Conservation (phyloP, 75 land plant genomes). For the Cupressus sempervirens region DNA sequence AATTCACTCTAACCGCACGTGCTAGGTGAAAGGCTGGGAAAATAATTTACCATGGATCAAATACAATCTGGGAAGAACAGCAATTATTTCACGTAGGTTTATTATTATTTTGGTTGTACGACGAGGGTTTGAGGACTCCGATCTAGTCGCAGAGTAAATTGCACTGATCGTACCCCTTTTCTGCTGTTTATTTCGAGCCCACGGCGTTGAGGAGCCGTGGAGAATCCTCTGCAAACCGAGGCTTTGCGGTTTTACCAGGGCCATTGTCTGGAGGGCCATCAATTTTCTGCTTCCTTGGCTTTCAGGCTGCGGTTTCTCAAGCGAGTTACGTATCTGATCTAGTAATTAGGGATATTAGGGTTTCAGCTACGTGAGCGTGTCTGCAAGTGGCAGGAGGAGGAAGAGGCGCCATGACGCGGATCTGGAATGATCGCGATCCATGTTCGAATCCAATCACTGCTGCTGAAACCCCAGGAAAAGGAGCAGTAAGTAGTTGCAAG, state of each 20-base stretch:
- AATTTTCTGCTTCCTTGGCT: not conserved
- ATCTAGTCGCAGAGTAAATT: not conserved
- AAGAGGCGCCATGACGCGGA: not conserved
- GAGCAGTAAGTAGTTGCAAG: not conserved
- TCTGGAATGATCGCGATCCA: slow-evolving; percentile 1
- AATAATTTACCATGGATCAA: not conserved
- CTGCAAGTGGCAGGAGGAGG: not conserved
- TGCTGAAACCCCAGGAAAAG: not conserved
- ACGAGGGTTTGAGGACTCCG: not conserved
- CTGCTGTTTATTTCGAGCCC: not conserved
- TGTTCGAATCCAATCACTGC: not conserved
- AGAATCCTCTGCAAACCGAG: not conserved
- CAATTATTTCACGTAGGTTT: not conserved
- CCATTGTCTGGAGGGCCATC: not conserved
- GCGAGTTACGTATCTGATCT: not conserved
- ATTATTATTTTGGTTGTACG: not conserved
- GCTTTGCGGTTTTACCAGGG: not conserved
- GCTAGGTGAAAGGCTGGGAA: not conserved
- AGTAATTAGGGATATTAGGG: not conserved
- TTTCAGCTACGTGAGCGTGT: not conserved
- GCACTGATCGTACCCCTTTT: not conserved
- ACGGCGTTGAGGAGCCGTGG: not conserved
- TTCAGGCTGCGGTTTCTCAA: not conserved
- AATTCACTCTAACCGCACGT: not conserved
- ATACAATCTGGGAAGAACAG: not conserved